phyloP scores from a whole-genome alignment of 1,139 yeast genomes.

The Scheffersomyces quercinus region DNA sequence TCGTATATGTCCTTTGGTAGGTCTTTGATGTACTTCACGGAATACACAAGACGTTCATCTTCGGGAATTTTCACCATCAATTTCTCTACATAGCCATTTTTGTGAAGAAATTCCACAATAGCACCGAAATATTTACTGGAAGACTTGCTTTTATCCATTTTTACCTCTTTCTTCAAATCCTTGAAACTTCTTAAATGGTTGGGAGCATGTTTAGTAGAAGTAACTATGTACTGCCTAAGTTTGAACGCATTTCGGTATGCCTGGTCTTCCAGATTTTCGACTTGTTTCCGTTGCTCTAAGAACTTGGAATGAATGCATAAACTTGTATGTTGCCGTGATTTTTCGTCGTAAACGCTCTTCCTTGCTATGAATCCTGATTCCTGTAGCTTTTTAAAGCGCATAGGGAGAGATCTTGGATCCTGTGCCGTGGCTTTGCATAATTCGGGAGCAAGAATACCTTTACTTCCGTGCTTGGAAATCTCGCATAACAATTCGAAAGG shows the following conservation, averaged over 20 bases:
- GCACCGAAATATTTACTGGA: slow-evolving; percentile 53
- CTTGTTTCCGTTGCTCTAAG: slow-evolving; percentile 18
- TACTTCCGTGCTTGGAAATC: slow-evolving; percentile 54
- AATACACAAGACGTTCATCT: slow-evolving; percentile 45
- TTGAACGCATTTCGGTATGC: slow-evolving; percentile 32
- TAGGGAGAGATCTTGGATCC: slow-evolving; percentile 70
- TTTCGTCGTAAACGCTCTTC: slow-evolving; percentile 38
- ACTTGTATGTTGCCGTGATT: slow-evolving; percentile 48
- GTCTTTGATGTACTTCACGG: slow-evolving; percentile 62
- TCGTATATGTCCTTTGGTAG: slow-evolving; percentile 35
- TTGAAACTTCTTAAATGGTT: slow-evolving; percentile 64
- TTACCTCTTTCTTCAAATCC: slow-evolving; percentile 66
- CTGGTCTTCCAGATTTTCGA: slow-evolving; percentile 18
- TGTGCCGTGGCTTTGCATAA: slow-evolving; percentile 59
- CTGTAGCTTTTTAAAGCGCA: slow-evolving; percentile 56
- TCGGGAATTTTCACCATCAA: slow-evolving; percentile 57
- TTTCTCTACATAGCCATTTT: slow-evolving; percentile 55
- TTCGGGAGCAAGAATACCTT: slow-evolving; percentile 61
- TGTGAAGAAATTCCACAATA: slow-evolving; percentile 51
- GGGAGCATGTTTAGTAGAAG: slow-evolving; percentile 62
- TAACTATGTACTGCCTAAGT: slow-evolving; percentile 44
- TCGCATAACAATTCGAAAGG: slow-evolving; percentile 45
- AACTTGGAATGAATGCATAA: slow-evolving; percentile 49
- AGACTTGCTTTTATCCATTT: slow-evolving; percentile 47
- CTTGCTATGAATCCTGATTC: slow-evolving; percentile 49